Evolutionary conservation across 768 basidiomycete genomes (phyloP), one percentile per base, ranked within the genome.

Genomic region (Psilocybe sp.): DNA sequence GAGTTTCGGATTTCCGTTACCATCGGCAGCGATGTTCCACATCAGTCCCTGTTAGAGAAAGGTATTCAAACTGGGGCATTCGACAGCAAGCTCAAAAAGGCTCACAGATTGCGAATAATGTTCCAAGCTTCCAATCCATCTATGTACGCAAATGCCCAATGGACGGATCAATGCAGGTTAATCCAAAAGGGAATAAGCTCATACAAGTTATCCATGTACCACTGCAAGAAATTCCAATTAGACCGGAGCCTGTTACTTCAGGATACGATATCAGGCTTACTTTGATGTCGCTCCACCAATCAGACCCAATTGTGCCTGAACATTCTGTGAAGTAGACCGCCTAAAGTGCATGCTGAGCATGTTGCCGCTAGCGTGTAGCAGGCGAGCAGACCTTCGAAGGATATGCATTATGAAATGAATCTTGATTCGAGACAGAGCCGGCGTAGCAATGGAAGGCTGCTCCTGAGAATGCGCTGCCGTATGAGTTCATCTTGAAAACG

Each of bases 231-330:
- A 1, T 35, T 44, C 8, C 32, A 15, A 38, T 28, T 23, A 15
- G 31, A 8, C 23, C 4, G 20, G 44, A 18, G 14, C 7, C 15
- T 46, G 13, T 9, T 15, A 16, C 8, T 23, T 9, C 20, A 34
- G 13, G 11, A 16, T 15, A 50, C 11, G 44, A 37, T 28, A 28
- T 7, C 23, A 3, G 4, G 23, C 54, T 37, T 65, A 82, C 86
- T 76, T 89, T 89, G 65, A 89, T 82, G 56, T 89, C 86, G 42
- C 69, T 70, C 88, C 88, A 91, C 87, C 87, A 90, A 60, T 89
- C 84, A 8, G 78, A 77, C 12, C 85, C 83, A 47, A 78, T 64
- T 0, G 75, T 80, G 5, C 88, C 87, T 1, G 79, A 65, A 59
- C 89, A 89, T 64, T 90, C 87, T 0, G 78, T 77, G 51, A 78